Evolutionary conservation across 768 basidiomycete species (phyloP).

Genomic region (Mycena sanguinolenta): DNA sequence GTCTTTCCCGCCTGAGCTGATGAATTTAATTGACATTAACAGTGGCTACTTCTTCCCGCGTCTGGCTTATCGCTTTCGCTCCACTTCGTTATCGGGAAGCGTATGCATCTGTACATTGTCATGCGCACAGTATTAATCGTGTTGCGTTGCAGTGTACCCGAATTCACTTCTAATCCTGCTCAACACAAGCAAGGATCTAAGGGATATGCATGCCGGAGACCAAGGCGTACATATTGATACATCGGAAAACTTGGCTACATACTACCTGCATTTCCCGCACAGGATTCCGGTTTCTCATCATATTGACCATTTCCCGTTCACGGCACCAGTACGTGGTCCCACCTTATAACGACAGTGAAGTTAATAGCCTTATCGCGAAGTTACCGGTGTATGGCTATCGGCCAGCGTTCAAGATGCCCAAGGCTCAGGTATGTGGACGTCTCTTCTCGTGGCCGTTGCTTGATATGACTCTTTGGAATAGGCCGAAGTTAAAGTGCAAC

Average conservation of each 20-base stretch:
- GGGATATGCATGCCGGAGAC: conserved; percentile 38
- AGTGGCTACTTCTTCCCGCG: conserved; percentile 60
- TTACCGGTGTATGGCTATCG: neutral
- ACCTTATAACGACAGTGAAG: no score
- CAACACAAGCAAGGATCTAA: conserved; percentile 47
- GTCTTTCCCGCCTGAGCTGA: conserved; percentile 40
- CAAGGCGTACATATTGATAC: conserved; percentile 9
- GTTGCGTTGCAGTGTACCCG: conserved; percentile 48
- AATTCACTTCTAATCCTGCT: conserved; percentile 52
- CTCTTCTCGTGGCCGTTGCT: neutral
- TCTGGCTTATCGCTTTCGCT: conserved; percentile 61
- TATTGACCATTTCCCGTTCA: neutral
- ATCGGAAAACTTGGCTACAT: conserved; percentile 9
- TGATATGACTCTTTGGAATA: neutral
- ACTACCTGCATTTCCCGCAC: conserved; percentile 27
- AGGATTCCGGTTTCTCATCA: conserved; percentile 4
- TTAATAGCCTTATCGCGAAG: neutral
- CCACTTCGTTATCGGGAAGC: conserved; percentile 62
- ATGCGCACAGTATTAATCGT: neutral
- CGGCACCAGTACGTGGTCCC: neutral
- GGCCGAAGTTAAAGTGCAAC: conserved; percentile 19
- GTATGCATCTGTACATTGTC: conserved; percentile 43
- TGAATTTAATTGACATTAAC: neutral
- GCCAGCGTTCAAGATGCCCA: conserved; percentile 21
- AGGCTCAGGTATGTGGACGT: neutral